Evolutionary conservation across 768 basidiomycete genomes (phyloP).

Genomic region (Antrodiella citrinella): DNA sequence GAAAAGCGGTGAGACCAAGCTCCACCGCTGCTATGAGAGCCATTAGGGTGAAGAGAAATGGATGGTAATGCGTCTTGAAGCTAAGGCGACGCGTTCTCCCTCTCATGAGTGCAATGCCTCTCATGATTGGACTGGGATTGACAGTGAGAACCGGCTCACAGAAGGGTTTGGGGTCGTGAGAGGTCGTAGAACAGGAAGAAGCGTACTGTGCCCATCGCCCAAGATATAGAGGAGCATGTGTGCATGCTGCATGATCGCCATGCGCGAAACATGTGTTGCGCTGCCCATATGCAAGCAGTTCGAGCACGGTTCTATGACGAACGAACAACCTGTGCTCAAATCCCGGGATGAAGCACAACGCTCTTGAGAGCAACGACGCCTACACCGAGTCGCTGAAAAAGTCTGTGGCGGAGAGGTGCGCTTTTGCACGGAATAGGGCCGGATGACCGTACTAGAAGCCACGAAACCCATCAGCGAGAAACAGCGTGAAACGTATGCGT

Average conservation of each 20-base stretch:
- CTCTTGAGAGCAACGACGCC: too few relatives aligned
- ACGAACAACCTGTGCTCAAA: too few relatives aligned
- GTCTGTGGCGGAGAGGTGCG: too few relatives aligned
- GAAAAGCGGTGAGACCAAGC: conserved; percentile 65
- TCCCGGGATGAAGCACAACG: too few relatives aligned
- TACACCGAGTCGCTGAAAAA: too few relatives aligned
- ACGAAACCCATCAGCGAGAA: too few relatives aligned
- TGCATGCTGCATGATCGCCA: conserved; percentile 1
- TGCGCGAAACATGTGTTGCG: conserved; percentile 6
- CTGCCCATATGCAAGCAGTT: neutral
- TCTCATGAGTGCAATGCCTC: conserved; percentile 12
- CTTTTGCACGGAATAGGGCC: too few relatives aligned
- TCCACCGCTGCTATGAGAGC: conserved; percentile 61
- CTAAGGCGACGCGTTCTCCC: neutral
- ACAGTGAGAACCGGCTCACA: neutral
- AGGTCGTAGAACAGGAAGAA: neutral
- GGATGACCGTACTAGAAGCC: too few relatives aligned
- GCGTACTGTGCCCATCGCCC: too few relatives aligned
- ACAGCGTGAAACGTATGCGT: too few relatives aligned
- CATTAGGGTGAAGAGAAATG: conserved; percentile 42
- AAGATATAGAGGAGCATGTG: neutral
- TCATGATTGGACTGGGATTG: too few relatives aligned
- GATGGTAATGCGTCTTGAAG: conserved; percentile 19
- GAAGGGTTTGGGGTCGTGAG: neutral
- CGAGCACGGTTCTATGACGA: neutral